Conservation (phyloP, 208 protist species). For the Polymyxa betae region DNA sequence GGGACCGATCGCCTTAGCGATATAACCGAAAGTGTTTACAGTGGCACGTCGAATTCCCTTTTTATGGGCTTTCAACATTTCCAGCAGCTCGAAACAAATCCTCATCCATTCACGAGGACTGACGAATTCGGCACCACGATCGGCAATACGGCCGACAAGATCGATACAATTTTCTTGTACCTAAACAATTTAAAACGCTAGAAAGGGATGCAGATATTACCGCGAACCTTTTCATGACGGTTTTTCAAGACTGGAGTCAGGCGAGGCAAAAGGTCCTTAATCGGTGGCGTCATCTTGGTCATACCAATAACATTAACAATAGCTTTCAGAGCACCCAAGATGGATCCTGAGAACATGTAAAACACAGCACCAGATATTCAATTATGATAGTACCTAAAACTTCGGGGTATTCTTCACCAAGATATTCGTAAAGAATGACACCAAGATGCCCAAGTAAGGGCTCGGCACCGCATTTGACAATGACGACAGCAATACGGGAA, state of each 20-base stretch:
- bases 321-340: slow-evolving; percentile 81
- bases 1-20: slow-evolving; percentile 97
- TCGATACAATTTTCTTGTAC: slow-evolving; percentile 95
- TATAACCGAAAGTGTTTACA: slow-evolving; percentile 97
- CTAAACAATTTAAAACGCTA: neutral
- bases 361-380: slow-evolving; percentile 76
- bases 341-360: slow-evolving; percentile 88
- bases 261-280: slow-evolving; percentile 93
- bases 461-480: slow-evolving; percentile 82
- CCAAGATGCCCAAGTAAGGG: slow-evolving; percentile 84
- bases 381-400: slow-evolving; percentile 66
- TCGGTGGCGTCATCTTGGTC: slow-evolving; percentile 90
- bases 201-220: neutral
- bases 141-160: slow-evolving; percentile 95
- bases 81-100: slow-evolving; percentile 96
- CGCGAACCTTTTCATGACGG: slow-evolving; percentile 85
- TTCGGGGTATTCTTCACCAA: slow-evolving; percentile 96
- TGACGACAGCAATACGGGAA: slow-evolving; percentile 87
- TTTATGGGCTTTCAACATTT: slow-evolving; percentile 97
- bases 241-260: slow-evolving; percentile 98
- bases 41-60: slow-evolving; percentile 92
- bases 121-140: slow-evolving; percentile 82
- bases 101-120: slow-evolving; percentile 88
- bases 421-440: slow-evolving; percentile 94
- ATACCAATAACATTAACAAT: slow-evolving; percentile 95